Evolutionary conservation across 106 monocot genomes (phyloP).

Genomic region (Platanthera zijinensis): DNA sequence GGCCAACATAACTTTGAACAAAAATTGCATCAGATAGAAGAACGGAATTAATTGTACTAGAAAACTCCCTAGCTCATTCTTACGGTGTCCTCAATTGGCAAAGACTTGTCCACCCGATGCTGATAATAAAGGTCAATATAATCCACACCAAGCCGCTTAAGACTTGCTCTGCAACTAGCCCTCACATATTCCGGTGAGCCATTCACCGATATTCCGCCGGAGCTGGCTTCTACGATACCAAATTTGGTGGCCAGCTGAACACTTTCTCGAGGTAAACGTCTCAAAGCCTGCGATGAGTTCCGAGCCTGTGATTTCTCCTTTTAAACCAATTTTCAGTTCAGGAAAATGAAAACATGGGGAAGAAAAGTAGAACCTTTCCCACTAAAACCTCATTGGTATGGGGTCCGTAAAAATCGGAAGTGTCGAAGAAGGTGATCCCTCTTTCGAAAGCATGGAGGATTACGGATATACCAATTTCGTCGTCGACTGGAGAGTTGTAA

Average conservation of each 20-base stretch:
- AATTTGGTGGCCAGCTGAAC: constrained; percentile 49
- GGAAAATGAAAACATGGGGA: not conserved
- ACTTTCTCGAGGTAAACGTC: constrained; percentile 35
- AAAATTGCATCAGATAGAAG: not conserved
- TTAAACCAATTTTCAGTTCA: not conserved
- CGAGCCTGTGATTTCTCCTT: not conserved
- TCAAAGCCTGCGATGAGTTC: constrained; percentile 28
- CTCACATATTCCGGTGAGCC: constrained; percentile 45
- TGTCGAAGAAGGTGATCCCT: constrained; percentile 83
- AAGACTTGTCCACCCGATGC: constrained; percentile 58
- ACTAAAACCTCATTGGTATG: constrained; percentile 52
- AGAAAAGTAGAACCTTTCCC: constrained; percentile 19
- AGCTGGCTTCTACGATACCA: constrained; percentile 13
- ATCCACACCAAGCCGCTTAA: constrained; percentile 68
- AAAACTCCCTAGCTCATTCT: not conserved
- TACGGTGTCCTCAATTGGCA: constrained; percentile 84
- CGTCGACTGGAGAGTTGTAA: constrained; percentile 45
- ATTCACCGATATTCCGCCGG: constrained; percentile 12
- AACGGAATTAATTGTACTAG: not conserved
- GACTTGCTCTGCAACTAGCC: constrained; percentile 62
- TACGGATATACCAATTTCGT: constrained; percentile 40
- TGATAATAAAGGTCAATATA: constrained; percentile 89
- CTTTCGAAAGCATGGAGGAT: constrained; percentile 49
- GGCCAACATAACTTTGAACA: not conserved
- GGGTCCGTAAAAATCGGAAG: constrained; percentile 53